Conservation (phyloP, 768 basidiomycete species). For the Xerocomus brunneocitrinus region DNA sequence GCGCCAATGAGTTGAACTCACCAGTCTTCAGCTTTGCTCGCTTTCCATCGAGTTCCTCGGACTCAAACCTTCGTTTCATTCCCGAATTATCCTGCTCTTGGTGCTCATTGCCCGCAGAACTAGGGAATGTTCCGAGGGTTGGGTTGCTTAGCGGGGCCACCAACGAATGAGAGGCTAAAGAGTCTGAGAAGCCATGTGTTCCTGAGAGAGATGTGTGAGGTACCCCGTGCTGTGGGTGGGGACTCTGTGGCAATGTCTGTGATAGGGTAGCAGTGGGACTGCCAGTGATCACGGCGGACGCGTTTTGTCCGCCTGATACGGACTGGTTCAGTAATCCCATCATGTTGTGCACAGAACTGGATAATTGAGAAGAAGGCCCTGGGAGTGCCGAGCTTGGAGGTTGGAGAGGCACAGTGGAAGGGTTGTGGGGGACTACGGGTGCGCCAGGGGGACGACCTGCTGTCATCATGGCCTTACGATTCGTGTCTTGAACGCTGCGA, state of each 20-base stretch:
- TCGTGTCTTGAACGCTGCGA: constrained; percentile 56
- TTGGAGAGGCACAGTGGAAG: constrained; percentile 16
- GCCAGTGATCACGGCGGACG: constrained; percentile 16
- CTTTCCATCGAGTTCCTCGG: constrained; percentile 63
- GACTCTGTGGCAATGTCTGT: constrained; percentile 31
- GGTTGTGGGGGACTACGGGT: constrained; percentile 11
- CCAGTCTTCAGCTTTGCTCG: constrained; percentile 71
- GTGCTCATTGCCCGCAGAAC: constrained; percentile 17
- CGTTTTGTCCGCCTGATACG: constrained; percentile 16
- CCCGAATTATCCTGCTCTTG: constrained; percentile 61
- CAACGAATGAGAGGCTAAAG: constrained; percentile 20
- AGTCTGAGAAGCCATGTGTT: constrained; percentile 24
- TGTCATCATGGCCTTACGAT: constrained; percentile 48
- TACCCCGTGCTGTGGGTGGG: constrained; percentile 23
- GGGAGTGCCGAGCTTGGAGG: constrained; percentile 7
- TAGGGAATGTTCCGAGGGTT: constrained; percentile 8
- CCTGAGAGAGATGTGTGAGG: constrained; percentile 21
- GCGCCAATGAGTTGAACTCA: constrained; percentile 34
- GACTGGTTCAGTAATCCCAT: constrained; percentile 26
- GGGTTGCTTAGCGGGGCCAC: constrained; percentile 10
- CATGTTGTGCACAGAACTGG: constrained; percentile 18
- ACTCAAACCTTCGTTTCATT: constrained; percentile 68
- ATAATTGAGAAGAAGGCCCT: constrained; percentile 18
- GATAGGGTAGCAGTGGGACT: constrained; percentile 23
- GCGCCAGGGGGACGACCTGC: constrained; percentile 32